Percentiles rank a stretch among this genome's conserved stretches.
These are phyloP conservation scores for Avena sativa DNA, from an alignment of 176 grass and related monocot genomes.

Conservation along the genomic window DNA sequence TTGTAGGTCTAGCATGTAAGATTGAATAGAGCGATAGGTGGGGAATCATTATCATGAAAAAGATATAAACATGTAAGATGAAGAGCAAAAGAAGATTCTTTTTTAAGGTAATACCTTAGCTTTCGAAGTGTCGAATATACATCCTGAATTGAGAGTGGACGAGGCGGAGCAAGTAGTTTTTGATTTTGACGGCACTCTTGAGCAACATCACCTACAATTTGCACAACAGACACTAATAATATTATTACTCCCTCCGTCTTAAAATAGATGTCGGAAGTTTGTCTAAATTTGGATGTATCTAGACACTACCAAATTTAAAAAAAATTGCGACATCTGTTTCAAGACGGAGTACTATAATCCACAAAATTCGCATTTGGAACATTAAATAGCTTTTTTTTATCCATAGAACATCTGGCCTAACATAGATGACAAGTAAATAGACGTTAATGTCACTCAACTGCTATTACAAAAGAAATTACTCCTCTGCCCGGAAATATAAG, in stretches of 20 bases:
- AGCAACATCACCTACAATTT: conserved; percentile 81
- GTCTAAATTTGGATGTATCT: no score
- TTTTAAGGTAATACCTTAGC: conserved; percentile 67
- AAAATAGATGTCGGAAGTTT: no score
- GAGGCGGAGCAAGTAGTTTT: conserved; percentile 82
- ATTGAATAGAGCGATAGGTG: conserved; percentile 33
- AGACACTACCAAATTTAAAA: no score
- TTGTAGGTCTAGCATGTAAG: conserved; percentile 21
- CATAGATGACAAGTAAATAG: conserved; percentile 26
- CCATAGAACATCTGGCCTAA: conserved; percentile 8
- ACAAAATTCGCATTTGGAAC: conserved; percentile 7
- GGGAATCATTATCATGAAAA: conserved; percentile 25
- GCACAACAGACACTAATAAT: conserved; percentile 40
- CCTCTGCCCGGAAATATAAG: not conserved
- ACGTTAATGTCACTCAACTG: conserved; percentile 25
- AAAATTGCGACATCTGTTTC: no score
- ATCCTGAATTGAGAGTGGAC: conserved; percentile 69
- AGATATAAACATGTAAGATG: conserved; percentile 20
- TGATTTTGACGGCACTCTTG: conserved; percentile 91
- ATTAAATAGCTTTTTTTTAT: conserved; percentile 7
- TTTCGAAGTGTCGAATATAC: conserved; percentile 75
- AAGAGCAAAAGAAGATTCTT: conserved; percentile 1
- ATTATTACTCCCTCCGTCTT: not conserved
- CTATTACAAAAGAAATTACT: conserved; percentile 11
- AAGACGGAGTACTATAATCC: not conserved